Base-by-base conservation (phyloP, 2,329 filamentous ascomycete genomes). In the Cladophialophora yegresii region DNA sequence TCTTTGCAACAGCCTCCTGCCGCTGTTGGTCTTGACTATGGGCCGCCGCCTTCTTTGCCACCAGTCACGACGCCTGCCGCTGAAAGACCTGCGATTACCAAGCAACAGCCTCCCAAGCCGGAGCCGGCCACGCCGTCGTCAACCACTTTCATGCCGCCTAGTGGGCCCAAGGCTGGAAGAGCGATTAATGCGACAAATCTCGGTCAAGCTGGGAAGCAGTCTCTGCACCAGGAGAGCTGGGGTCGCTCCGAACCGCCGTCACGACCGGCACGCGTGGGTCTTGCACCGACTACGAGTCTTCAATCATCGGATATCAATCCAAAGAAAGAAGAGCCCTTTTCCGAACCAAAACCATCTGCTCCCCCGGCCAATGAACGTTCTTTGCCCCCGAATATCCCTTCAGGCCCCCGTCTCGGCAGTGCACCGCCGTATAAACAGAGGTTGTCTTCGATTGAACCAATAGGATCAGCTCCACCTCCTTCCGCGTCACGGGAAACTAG, bases 91-190 rank as follows among this genome's bases (percentile, higher is more conserved):
- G 36, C 63, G 13, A 9, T 53, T 9, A 22, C 28, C 3, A 62
- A 63, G 51, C 54, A 62, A 9, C 65, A 55, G 45, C 23, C 65
- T 53, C 20, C 49, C 20, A 69, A 68, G 55, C 20, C 49, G 9
- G 63, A 66, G 12, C 55, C 59, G 12, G 12, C 54, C n/a, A 33
- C 54, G 12, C 58, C 30, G 26, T 49, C 64, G 16, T 57, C 61
- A 26, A 65, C 69, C 3, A 57, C 71, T 1, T 73, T 76, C 43
- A 75, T 77, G 32, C 77, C 78, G 12, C 79, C 79, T 10, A 80
- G 78, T 8, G 77, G 76, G 10, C 79, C 79, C 8, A 80, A 79
- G 65, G 78, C 78, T 9, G 76, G 77, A n/a, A 73, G 79, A 23
- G 68, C 61, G 20, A 47, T 68, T 55, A 45, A 22, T 20, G 23